Evolutionary conservation across 257 asterid species (phyloP).

Genomic region (Fraxinus americana): DNA sequence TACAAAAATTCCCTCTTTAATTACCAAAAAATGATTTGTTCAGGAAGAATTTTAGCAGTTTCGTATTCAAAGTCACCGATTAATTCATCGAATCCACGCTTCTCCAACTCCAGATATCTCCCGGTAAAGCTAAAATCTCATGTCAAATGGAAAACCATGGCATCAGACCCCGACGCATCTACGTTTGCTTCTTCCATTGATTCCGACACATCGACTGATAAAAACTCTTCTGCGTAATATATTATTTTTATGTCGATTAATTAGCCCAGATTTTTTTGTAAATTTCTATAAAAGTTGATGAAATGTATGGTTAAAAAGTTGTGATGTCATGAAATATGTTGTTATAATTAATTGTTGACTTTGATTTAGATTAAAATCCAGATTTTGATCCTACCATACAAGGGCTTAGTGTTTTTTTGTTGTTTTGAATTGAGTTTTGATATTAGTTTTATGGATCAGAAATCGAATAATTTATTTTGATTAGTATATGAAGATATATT

Average conservation of each 20-base stretch:
- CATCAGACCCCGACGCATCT: constrained; percentile 63
- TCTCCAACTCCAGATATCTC: constrained; percentile 34
- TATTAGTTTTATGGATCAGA: neutral
- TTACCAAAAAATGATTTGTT: constrained; percentile 54
- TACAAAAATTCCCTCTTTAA: neutral
- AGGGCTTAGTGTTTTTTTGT: neutral
- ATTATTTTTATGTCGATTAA: neutral
- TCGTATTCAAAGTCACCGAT: constrained; percentile 47
- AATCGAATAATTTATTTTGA: neutral
- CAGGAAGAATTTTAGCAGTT: constrained; percentile 61
- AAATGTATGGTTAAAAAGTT: too few species aligned
- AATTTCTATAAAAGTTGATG: too few species aligned
- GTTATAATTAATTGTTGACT: too few species aligned
- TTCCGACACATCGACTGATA: constrained; percentile 49
- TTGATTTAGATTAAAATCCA: too few species aligned
- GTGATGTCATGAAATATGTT: too few species aligned
- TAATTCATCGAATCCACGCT: constrained; percentile 12
- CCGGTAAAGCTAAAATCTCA: constrained; percentile 35
- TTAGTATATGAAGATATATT: neutral
- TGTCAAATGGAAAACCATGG: constrained; percentile 55
- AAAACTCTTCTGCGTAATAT: constrained; percentile 45
- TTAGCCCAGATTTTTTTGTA: too few species aligned
- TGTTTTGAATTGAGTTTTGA: neutral
- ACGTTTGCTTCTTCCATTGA: constrained; percentile 50
- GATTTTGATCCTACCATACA: too few species aligned